Conservation (phyloP, 1,284 basidiomycete species). For the Moesziomyces sp. region DNA sequence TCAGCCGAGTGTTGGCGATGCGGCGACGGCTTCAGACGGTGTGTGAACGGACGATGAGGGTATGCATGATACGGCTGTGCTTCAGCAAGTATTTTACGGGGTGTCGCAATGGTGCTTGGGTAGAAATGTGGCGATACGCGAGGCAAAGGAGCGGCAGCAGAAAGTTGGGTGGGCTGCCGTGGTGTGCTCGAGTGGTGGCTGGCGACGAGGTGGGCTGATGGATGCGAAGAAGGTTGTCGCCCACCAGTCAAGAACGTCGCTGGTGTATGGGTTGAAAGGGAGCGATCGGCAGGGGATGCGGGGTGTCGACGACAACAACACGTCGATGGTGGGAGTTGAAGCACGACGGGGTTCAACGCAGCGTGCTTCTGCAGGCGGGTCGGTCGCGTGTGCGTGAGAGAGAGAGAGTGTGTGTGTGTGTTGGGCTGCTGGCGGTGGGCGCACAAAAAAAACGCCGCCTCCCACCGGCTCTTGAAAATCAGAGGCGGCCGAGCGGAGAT, state of each 20-base stretch:
- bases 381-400: neutral
- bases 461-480: neutral
- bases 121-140: no score
- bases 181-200: no score
- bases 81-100: neutral
- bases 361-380: no score
- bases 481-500: neutral
- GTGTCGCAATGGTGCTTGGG: neutral
- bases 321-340: neutral
- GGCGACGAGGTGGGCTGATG: no score
- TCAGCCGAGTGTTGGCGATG: neutral
- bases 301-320: neutral
- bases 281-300: no score
- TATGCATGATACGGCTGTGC: neutral
- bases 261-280: no score
- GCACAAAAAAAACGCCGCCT: neutral
- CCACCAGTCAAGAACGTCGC: no score
- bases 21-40: neutral
- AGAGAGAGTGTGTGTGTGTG: neutral
- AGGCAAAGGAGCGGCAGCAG: no score
- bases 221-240: no score
- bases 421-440: neutral
- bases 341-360: neutral
- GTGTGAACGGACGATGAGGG: neutral
- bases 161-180: no score